Percentiles rank a stretch among this genome's conserved stretches.
Conservation (phyloP, 2,329 filamentous ascomycete genomes). For the Pestalotiopsis sp. region DNA sequence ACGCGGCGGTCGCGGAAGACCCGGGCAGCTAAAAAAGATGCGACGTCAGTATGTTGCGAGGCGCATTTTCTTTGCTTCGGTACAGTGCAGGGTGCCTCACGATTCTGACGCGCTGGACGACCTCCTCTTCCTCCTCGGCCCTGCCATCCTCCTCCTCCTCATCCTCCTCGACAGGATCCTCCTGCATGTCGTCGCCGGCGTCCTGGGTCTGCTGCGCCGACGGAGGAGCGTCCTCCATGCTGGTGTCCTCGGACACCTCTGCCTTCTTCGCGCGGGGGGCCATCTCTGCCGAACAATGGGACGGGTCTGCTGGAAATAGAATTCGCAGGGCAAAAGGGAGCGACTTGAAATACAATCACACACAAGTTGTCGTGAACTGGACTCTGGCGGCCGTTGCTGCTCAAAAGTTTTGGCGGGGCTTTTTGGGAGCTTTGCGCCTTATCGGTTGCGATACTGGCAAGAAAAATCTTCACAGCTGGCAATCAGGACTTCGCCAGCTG, state of each 20-base stretch:
- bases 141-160: conserved; percentile 29
- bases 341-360: background rate
- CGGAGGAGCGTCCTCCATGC: conserved; percentile 33
- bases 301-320: background rate
- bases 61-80: too few species aligned
- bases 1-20: conserved; percentile 84
- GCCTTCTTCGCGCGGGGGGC: conserved; percentile 13
- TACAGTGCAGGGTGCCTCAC: conserved; percentile 42
- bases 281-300: conserved; percentile 7
- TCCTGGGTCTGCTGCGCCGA: conserved; percentile 50
- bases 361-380: background rate
- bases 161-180: conserved; percentile 23
- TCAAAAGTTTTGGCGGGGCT: conserved; percentile 15
- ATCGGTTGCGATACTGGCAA: background rate
- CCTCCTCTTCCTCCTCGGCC: conserved; percentile 44
- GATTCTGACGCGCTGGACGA: conserved; percentile 62
- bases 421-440: background rate
- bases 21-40: conserved; percentile 69
- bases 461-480: conserved; percentile 3
- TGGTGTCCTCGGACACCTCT: conserved; percentile 22
- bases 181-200: conserved; percentile 33
- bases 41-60: conserved; percentile 1
- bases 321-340: background rate
- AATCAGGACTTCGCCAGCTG: background rate
- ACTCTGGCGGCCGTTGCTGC: background rate